A percentile compares a stretch with the other conserved stretches of the same genome.
These are phyloP conservation scores for Brassica hybrid DNA, from an alignment of 441 rosid genomes.

Conservation along the genomic window DNA sequence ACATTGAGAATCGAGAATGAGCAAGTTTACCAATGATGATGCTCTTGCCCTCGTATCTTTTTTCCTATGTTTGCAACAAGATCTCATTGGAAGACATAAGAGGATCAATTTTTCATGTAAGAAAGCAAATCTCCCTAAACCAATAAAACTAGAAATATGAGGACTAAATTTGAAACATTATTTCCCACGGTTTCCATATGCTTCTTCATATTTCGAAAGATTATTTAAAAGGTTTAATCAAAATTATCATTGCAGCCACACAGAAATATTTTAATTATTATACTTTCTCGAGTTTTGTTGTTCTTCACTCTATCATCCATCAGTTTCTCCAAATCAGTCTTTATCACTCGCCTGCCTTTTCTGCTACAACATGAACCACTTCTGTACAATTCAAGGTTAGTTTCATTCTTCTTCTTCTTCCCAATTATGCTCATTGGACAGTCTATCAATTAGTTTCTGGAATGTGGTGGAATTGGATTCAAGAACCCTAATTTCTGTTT, in stretches of 20 bases:
- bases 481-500: constrained; percentile 12
- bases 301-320: neutral
- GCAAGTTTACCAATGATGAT: too few relatives aligned
- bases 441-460: constrained; percentile 13
- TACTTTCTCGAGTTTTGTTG: neutral
- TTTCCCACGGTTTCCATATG: constrained; percentile 14
- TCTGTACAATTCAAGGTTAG: constrained; percentile 10
- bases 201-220: neutral
- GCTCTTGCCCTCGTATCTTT: too few relatives aligned
- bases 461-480: neutral
- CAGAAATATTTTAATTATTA: constrained; percentile 4
- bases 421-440: neutral
- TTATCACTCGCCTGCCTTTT: neutral
- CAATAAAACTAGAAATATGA: neutral
- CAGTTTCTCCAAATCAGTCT: constrained; percentile 5
- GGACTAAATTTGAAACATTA: neutral
- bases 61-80: too few relatives aligned
- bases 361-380: constrained; percentile 20
- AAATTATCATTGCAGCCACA: constrained; percentile 1
- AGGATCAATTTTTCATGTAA: neutral
- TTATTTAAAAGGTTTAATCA: neutral
- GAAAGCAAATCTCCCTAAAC: neutral
- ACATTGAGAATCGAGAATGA: too few relatives aligned
- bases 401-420: neutral
- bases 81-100: neutral